A percentile compares a stretch with the other conserved stretches of the same genome.
Conservation (phyloP, 2,329 filamentous ascomycete species). For the Sarocladium strictum region DNA sequence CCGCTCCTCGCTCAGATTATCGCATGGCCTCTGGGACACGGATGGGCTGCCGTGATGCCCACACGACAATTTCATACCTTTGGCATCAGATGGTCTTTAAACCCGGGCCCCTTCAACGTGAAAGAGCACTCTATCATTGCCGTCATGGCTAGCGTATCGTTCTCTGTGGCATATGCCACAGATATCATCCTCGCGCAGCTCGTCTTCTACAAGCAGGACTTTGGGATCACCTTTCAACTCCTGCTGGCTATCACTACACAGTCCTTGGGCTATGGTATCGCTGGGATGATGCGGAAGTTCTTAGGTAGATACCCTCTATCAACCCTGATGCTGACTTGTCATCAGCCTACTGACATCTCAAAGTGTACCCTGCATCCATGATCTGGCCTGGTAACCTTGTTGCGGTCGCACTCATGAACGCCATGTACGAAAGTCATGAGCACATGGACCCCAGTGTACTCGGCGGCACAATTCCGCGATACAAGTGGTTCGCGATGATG, state of each 20-base stretch:
- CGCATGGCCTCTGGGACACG: slow-evolving; percentile 56
- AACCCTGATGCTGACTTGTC: too few relatives aligned
- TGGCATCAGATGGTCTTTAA: slow-evolving; percentile 51
- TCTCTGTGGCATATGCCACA: slow-evolving; percentile 65
- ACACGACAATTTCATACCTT: slow-evolving; percentile 42
- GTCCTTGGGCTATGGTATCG: slow-evolving; percentile 63
- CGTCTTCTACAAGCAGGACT: slow-evolving; percentile 66
- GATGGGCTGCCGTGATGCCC: slow-evolving; percentile 53
- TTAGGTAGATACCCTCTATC: slow-evolving; percentile 37
- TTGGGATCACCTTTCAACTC: slow-evolving; percentile 61
- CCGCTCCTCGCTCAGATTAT: slow-evolving; percentile 58
- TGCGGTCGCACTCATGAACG: slow-evolving; percentile 61
- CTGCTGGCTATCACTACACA: slow-evolving; percentile 63
- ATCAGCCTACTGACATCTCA: slow-evolving; percentile 11
- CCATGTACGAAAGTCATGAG: slow-evolving; percentile 60
- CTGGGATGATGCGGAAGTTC: slow-evolving; percentile 60
- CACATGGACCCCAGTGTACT: slow-evolving; percentile 43
- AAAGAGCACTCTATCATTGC: slow-evolving; percentile 66
- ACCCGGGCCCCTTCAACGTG: slow-evolving; percentile 63
- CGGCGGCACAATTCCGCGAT: slow-evolving; percentile 61
- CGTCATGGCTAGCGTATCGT: slow-evolving; percentile 66
- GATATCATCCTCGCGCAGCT: slow-evolving; percentile 67
- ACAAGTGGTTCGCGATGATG: slow-evolving; percentile 56
- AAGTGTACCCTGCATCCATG: slow-evolving; percentile 62
- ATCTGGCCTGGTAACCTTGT: slow-evolving; percentile 68